Conservation (phyloP, 2,329 filamentous ascomycete species). For the Ilyonectria robusta region DNA sequence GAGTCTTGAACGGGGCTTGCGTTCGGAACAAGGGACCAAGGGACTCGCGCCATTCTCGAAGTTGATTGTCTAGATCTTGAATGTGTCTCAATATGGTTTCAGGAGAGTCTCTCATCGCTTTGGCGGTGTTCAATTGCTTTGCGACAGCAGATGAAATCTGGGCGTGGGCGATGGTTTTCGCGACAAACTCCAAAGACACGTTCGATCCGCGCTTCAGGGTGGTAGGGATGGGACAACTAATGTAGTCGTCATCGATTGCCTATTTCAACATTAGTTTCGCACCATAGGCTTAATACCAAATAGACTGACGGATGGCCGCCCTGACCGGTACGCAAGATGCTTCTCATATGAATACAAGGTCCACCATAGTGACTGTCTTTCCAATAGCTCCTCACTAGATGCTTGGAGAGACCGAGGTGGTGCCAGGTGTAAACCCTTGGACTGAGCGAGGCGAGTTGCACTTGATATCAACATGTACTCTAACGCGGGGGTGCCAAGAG, state of each 20-base stretch:
- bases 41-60: constrained; percentile 2
- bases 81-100: not conserved
- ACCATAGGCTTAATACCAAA: not conserved
- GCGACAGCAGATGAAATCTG: constrained; percentile 11
- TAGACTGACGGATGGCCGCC: constrained; percentile 8
- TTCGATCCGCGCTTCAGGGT: not conserved
- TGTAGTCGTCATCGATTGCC: constrained; percentile 25
- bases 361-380: constrained; percentile 17
- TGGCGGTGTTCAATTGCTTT: constrained; percentile 7
- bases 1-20: constrained; percentile 7
- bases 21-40: constrained; percentile 1
- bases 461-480: constrained; percentile 16
- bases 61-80: not conserved
- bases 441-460: constrained; percentile 11
- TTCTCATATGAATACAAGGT: constrained; percentile 17
- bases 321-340: constrained; percentile 10
- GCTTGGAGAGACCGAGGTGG: not conserved
- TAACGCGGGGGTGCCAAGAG: constrained; percentile 3
- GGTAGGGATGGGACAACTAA: constrained; percentile 13
- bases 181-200: constrained; percentile 5
- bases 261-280: not conserved
- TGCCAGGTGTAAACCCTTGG: constrained; percentile 4
- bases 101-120: not conserved
- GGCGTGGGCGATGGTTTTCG: constrained; percentile 5
- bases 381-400: not conserved